Base-by-base conservation (phyloP, 768 basidiomycete genomes). In the Coprinopsis marcescibilis region DNA sequence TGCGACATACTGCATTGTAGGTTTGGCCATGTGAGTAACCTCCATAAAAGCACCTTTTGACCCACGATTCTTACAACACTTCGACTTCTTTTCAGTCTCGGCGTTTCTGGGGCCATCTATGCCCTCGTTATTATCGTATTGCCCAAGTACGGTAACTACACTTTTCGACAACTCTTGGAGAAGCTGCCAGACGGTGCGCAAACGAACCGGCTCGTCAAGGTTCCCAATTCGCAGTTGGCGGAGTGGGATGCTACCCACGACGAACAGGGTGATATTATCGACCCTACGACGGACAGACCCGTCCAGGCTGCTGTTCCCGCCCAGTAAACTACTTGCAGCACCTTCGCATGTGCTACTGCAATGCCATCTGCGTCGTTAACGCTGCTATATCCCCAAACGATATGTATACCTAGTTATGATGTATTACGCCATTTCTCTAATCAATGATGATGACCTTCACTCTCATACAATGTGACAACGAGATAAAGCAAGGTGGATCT, bases 161-260 rank as follows among this genome's bases (percentile, higher is more conserved):
- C 58, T 13, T 66, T 77, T 27, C 65, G 71, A n/a, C 71, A 72
- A 38, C 66, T 73, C 43, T 65, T 75, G 39, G 72, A 76, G 54
- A 53, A 52, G 14, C 54, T 66, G 11, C 56, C 72, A 8, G 68
- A 66, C 21, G 60, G 66, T 5, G 65, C 62, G 14, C 58, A 60
- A 34, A 57, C 62, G 19, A 64, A 60, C 19, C 53, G 52, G 11
- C 52, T 65, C 12, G 61, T 68, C 42, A 65, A 57, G 42, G 64
- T 67, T 0, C 61, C 61, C 1, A 59, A 63, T 43, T 48, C 45
- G 32, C 54, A 64, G 43, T 30, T 68, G 11, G 60, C 54, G 2
- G 56, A 65, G 32, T 68, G 65, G 65, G 65, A 68, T 52, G 62
- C 63, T 6, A 65, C 60, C 2, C 65, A 65, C 46, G 56, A 66